phyloP scores from a whole-genome alignment of 768 basidiomycete species.

The Kwoniella shandongensis region DNA sequence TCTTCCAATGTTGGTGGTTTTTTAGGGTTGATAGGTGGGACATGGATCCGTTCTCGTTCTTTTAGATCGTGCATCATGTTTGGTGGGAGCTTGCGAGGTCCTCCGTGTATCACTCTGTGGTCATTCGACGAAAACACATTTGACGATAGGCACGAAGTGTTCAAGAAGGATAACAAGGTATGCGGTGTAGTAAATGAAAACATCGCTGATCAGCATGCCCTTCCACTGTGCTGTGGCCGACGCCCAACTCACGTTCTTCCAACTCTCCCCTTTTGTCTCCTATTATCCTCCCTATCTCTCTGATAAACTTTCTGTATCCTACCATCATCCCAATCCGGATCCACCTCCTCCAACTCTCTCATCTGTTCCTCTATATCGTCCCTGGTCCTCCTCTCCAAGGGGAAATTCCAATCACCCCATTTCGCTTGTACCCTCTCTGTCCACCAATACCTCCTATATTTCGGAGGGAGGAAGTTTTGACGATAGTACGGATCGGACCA shows the following conservation, averaged over 20 bases:
- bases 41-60: constrained; percentile 7
- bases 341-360: background rate
- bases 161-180: too few relatives aligned
- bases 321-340: constrained; percentile 11
- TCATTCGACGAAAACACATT: too few relatives aligned
- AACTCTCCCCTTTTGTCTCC: constrained; percentile 9
- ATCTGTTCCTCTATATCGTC: constrained; percentile 11
- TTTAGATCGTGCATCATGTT: constrained; percentile 9
- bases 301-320: constrained; percentile 23
- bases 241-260: constrained; percentile 14
- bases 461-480: constrained; percentile 11
- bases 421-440: constrained; percentile 21
- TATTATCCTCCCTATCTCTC: constrained; percentile 8
- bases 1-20: constrained; percentile 9
- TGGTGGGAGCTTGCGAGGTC: constrained; percentile 11
- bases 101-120: constrained; percentile 23
- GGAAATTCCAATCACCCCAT: constrained; percentile 27
- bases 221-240: too few relatives aligned
- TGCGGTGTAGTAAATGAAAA: too few relatives aligned
- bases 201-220: too few relatives aligned
- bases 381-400: constrained; percentile 8
- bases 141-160: too few relatives aligned
- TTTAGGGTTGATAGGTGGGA: constrained; percentile 5
- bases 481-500: constrained; percentile 19
- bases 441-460: constrained; percentile 11